These are phyloP conservation scores for Macadamia integrifolia DNA, from an alignment of 164 flowering plant genomes.

Conservation along the genomic window DNA sequence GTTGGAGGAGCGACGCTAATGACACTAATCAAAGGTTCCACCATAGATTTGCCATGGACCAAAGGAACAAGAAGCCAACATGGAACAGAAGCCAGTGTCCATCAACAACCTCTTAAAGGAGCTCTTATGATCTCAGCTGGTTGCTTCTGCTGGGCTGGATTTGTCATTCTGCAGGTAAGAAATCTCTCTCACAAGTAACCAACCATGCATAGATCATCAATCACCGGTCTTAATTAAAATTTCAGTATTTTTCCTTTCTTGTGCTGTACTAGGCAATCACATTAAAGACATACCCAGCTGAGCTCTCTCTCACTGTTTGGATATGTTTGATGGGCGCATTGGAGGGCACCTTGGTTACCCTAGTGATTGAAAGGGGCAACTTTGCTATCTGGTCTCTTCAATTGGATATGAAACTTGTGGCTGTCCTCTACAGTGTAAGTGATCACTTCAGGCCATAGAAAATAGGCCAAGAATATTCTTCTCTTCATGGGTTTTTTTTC, in stretches of 20 bases:
- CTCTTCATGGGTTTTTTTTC: too few species aligned
- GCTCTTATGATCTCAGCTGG: background rate
- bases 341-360: constrained; percentile 30
- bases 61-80: background rate
- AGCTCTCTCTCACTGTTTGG: constrained; percentile 37
- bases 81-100: background rate
- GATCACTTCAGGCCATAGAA: background rate
- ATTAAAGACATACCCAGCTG: constrained; percentile 44
- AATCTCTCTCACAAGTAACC: too few species aligned
- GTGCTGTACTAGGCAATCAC: constrained; percentile 31
- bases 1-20: background rate
- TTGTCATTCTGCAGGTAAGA: background rate
- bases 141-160: background rate
- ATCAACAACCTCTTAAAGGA: background rate
- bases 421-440: constrained; percentile 39
- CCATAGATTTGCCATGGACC: background rate
- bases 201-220: too few species aligned
- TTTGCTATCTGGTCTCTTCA: constrained; percentile 40
- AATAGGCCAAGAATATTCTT: too few species aligned
- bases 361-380: constrained; percentile 30
- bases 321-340: constrained; percentile 42
- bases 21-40: background rate
- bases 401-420: constrained; percentile 43
- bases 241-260: background rate
- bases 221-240: background rate